phyloP scores from a whole-genome alignment of 441 rosid species.

The Eruca vesicaria region DNA sequence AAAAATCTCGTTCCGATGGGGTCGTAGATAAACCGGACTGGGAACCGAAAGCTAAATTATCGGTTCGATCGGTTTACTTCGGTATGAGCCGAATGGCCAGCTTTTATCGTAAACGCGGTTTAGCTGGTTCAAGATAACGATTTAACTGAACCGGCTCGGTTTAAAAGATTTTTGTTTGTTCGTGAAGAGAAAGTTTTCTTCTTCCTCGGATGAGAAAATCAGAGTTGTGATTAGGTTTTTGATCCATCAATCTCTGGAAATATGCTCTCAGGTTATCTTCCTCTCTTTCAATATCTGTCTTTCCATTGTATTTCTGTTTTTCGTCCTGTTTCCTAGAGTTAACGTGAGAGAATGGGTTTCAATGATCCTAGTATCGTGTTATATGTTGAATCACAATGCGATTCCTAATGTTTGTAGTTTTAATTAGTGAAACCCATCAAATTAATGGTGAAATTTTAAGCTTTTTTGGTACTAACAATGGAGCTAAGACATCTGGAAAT shows the following conservation, averaged over 20 bases:
- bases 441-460: background rate
- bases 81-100: too few relatives aligned
- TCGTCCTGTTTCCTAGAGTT: background rate
- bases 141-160: constrained; percentile 10
- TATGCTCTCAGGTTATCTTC: constrained; percentile 34
- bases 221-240: constrained; percentile 32
- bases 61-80: background rate
- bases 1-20: background rate
- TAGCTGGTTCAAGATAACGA: constrained; percentile 10
- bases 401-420: background rate
- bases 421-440: background rate
- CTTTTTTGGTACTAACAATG: background rate
- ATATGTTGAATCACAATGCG: constrained; percentile 14
- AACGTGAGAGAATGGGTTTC: constrained; percentile 9
- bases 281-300: background rate
- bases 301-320: background rate
- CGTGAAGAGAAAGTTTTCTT: constrained; percentile 4
- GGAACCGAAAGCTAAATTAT: background rate
- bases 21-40: background rate
- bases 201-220: constrained; percentile 21
- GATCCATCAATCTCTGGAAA: constrained; percentile 14
- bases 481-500: background rate
- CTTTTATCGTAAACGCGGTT: background rate
- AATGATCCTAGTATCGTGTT: constrained; percentile 14
- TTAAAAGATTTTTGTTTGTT: constrained; percentile 11